phyloP scores from a whole-genome alignment of 805 yeast species.

The Lipomyces lipofer region DNA sequence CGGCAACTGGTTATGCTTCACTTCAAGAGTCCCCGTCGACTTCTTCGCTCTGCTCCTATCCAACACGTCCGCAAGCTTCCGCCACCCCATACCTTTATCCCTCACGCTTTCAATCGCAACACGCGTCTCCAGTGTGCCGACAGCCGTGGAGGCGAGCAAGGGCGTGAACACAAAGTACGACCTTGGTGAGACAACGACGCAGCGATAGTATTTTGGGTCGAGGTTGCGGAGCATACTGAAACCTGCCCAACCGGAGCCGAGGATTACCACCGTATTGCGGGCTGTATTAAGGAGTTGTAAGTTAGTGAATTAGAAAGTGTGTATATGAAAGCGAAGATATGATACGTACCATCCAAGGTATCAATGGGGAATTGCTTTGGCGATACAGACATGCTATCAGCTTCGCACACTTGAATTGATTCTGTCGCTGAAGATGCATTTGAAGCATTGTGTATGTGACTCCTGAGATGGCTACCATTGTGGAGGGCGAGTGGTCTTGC shows the following conservation, averaged over 20 bases:
- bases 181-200: conserved; percentile 66
- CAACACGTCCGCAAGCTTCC: conserved; percentile 39
- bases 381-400: not conserved
- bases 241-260: conserved; percentile 75
- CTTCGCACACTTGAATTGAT: not conserved
- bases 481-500: no score
- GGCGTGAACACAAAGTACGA: conserved; percentile 72
- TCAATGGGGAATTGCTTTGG: no score
- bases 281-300: no score
- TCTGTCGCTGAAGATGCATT: no score
- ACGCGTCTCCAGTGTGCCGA: conserved; percentile 66
- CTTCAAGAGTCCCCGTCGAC: no score
- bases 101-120: conserved; percentile 65
- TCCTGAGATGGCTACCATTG: no score
- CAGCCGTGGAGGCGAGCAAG: conserved; percentile 67
- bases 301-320: no score
- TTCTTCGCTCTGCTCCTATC: not conserved
- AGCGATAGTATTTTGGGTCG: conserved; percentile 57
- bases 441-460: no score
- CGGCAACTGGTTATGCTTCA: conserved; percentile 3
- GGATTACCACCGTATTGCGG: conserved; percentile 47
- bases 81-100: conserved; percentile 49
- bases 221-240: conserved; percentile 57
- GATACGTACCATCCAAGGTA: no score
- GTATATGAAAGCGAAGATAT: no score